Base-by-base conservation (phyloP, 2,329 filamentous ascomycete genomes). In the Plectosphaerella cucumerina region DNA sequence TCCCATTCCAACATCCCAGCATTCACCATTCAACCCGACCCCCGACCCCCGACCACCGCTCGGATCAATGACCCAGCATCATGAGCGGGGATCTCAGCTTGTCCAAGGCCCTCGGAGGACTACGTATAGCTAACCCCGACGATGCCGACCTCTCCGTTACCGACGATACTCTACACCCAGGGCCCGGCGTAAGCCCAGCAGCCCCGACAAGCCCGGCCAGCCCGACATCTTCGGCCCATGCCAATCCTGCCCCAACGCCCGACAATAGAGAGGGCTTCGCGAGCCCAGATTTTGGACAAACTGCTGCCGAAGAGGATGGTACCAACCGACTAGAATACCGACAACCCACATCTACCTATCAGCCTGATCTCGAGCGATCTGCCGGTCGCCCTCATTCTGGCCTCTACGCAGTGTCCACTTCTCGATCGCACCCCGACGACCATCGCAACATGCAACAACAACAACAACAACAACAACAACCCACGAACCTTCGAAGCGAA, bases 121-220 rank as follows among this genome's bases (percentile, higher is more conserved):
- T 99, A 70, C 90, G 93, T 69, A 97, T 99, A 70, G 93, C 94
- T 62, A 99, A 97, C 70, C 93, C 93, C 50, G 92, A 97, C 73
- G 85, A 94, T 72, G 79, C 82, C 57, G 69, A 66, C 48, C 53
- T 35, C 17, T 51, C 43, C 50, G 21, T 33, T 50, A 48, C 26
- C 35, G 17, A 37, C 35, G n/a, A 37, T 18, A 6, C 10, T n/a
- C 35, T 18, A 14, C 35, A 31, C 17, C 10, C 17, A 17, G 35
- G 6, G 35, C 35, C 35, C 14, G 14, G 15, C 14, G 35, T 14
- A 12, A 15, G 14, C 26, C 8, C 26, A 11, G 12, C 26, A 31
- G 8, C 35, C 14, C 35, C 14, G 9, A n/a, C 9, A 10, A 15
- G 6, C 35, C 35, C 8, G 5, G 14, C 35, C 10, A 6, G 6